Evolutionary conservation across 257 asterid genomes (phyloP), one percentile per base, ranked within the genome.

Genomic region (Solanum okadae): DNA sequence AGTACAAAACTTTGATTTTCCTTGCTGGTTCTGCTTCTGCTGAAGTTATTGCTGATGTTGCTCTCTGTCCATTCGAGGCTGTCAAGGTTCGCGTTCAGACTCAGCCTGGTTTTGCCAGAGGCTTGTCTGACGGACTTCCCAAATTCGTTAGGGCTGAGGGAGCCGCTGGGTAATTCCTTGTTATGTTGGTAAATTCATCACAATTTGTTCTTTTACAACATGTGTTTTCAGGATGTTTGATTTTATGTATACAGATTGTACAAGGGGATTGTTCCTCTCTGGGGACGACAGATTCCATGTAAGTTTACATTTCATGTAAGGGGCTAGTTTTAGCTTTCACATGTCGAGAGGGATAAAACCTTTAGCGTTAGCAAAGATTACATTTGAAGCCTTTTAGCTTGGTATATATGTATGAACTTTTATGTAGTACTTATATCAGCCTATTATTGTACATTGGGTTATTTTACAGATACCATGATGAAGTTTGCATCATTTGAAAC

Each of bases 231-330:
- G 13, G 15, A 71, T 11, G 75, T 3, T 73, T 31, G 14, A 44
- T n/a, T n/a, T 83, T 76, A 87, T 86, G 76, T 40, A 2, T 91
- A 84, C 93, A 93, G 97, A 91, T 89, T 93, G 38, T 94, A 92
- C 85, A 94, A 92, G 88, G 97, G 97, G 89, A 85, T 94, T 34
- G 93, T 91, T 90, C 96, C 97, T 42, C 97, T 94, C 18, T 94
- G 97, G 97, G 97, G 97, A 81, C 91, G 98, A 22, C 98, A 94
- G 46, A 94, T 94, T 91, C 98, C 98, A 87, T 94, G 98, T 94
- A 90, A 90, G 94, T 85, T 35, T 75, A 52, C 61, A 16, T 52
- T 46, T 4, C 52, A 44, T 44, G 25, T 8, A 8, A 18, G 2
- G 5, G 5, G 12, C 16, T 75, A 35, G 82, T 35, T 35, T 34